Conservation (phyloP, 805 yeast species). For the Saccharomycopsis babjevae region DNA sequence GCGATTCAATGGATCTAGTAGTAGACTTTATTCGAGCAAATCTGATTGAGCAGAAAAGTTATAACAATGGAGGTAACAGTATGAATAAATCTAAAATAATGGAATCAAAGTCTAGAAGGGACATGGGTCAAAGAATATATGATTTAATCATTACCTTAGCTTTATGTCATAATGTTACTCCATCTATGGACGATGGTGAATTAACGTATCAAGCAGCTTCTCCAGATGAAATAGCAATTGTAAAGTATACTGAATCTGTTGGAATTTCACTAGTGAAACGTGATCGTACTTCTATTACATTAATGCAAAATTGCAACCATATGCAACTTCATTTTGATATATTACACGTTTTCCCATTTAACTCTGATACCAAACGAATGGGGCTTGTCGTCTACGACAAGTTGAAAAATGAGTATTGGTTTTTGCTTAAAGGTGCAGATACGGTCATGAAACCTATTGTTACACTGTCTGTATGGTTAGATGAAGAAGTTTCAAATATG, state of each 20-base stretch:
- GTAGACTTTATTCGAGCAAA: constrained; percentile 46
- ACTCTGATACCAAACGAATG: constrained; percentile 93
- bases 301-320: constrained; percentile 53
- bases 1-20: constrained; percentile 87
- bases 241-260: constrained; percentile 76
- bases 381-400: constrained; percentile 70
- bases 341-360: constrained; percentile 83
- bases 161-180: constrained; percentile 96
- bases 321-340: constrained; percentile 42
- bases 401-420: constrained; percentile 64
- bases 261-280: constrained; percentile 75
- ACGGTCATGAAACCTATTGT: constrained; percentile 84
- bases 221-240: constrained; percentile 97
- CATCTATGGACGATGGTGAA: constrained; percentile 70
- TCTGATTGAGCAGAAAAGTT: constrained; percentile 13
- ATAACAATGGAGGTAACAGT: constrained; percentile 5
- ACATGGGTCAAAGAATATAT: constrained; percentile 63
- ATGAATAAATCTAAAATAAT: constrained; percentile 21
- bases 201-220: constrained; percentile 92
- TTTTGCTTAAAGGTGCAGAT: constrained; percentile 92
- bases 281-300: constrained; percentile 66
- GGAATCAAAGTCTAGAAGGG: constrained; percentile 44
- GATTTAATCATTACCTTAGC: constrained; percentile 79
- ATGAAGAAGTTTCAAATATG: constrained; percentile 95
- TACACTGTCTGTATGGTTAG: constrained; percentile 85